These are phyloP conservation scores for Zelopaecilomyces penicillatus DNA, from an alignment of 2,329 filamentous ascomycete species.

Conservation along the genomic window DNA sequence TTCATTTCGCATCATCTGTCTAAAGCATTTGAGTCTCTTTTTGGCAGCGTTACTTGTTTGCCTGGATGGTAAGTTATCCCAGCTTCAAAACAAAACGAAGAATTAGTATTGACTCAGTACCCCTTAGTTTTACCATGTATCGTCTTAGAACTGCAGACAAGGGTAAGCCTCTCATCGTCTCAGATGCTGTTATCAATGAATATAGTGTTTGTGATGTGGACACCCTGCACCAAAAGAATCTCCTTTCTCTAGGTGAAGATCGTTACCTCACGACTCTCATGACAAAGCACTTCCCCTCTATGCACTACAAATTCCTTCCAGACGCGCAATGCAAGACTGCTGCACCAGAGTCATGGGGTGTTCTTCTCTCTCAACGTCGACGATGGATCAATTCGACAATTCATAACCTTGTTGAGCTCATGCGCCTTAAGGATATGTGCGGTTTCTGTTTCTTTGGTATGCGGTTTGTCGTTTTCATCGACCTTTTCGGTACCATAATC, in stretches of 20 bases:
- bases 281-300: constrained; percentile 93
- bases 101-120: constrained; percentile 26
- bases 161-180: constrained; percentile 88
- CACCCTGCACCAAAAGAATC: constrained; percentile 94
- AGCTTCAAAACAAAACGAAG: not conserved
- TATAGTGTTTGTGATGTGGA: constrained; percentile 87
- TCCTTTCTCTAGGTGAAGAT: constrained; percentile 90
- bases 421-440: constrained; percentile 86
- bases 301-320: constrained; percentile 93
- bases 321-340: constrained; percentile 91
- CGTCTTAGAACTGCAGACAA: constrained; percentile 88
- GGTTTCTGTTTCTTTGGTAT: constrained; percentile 99
- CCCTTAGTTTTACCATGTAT: constrained; percentile 91
- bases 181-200: constrained; percentile 77
- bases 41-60: constrained; percentile 96
- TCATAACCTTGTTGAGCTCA: constrained; percentile 87
- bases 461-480: constrained; percentile 92
- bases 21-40: constrained; percentile 96
- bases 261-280: constrained; percentile 94
- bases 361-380: constrained; percentile 92
- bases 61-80: constrained; percentile 77
- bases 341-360: constrained; percentile 87
- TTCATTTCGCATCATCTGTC: constrained; percentile 96
- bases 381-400: constrained; percentile 99
- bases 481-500: constrained; percentile 86